A percentile compares a stretch with the other conserved stretches of the same genome.
Conservation (phyloP, 768 basidiomycete species). For the Termitomyces sp. region DNA sequence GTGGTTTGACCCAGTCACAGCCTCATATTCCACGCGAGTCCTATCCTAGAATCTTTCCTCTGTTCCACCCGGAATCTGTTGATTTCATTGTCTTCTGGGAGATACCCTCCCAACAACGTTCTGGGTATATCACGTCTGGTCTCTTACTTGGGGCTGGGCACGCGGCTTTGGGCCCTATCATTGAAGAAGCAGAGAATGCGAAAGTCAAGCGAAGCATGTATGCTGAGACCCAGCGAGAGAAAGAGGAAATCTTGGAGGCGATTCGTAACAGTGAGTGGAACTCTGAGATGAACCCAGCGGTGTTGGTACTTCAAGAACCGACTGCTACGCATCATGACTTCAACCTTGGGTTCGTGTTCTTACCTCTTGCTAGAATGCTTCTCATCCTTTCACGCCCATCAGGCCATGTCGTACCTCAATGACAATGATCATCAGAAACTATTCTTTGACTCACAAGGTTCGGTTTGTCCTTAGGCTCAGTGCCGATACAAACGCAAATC, state of each 20-base stretch:
- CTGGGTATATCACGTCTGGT: conserved; percentile 61
- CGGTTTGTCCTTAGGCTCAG: conserved; percentile 56
- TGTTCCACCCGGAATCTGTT: conserved; percentile 70
- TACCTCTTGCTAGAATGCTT: conserved; percentile 2
- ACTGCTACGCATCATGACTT: conserved; percentile 61
- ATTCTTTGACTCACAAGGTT: conserved; percentile 63
- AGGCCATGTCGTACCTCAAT: conserved; percentile 60
- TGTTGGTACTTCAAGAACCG: conserved; percentile 48
- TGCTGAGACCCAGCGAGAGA: conserved; percentile 83
- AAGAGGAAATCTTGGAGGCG: conserved; percentile 61
- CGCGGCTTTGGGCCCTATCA: conserved; percentile 58
- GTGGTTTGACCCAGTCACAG: conserved; percentile 38
- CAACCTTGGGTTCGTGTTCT: conserved; percentile 54
- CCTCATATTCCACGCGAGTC: conserved; percentile 55
- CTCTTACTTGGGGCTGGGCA: conserved; percentile 67
- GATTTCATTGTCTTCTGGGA: conserved; percentile 81
- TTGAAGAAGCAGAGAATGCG: conserved; percentile 56
- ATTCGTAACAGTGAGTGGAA: conserved; percentile 77
- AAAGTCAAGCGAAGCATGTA: conserved; percentile 85
- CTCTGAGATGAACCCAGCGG: conserved; percentile 71
- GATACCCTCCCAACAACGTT: conserved; percentile 55
- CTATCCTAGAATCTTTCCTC: conserved; percentile 69
- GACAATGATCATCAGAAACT: conserved; percentile 63
- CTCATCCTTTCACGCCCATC: not conserved
- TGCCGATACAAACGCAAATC: conserved; percentile 17